phyloP scores from a whole-genome alignment of 164 flowering plant species.

The Hamamelis virginiana region DNA sequence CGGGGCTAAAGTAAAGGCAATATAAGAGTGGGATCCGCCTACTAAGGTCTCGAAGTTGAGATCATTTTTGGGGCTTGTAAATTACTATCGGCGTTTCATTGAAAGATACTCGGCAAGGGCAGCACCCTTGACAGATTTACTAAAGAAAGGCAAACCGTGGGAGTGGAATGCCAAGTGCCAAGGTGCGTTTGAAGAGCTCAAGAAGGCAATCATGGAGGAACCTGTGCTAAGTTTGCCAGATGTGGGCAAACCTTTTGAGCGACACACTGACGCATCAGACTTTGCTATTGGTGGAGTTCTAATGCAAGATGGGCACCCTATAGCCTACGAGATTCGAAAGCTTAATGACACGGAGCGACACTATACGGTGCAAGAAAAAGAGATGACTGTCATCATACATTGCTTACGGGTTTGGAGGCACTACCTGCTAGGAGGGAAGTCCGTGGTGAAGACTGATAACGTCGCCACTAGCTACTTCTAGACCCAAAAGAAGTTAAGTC shows the following conservation, averaged over 20 bases:
- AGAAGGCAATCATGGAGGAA: not conserved
- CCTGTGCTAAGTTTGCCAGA: constrained; percentile 4
- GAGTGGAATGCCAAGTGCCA: not conserved
- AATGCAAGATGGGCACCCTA: not conserved
- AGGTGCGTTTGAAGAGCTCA: constrained; percentile 1
- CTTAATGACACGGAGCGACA: not conserved
- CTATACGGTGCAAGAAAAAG: not conserved
- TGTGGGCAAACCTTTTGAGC: constrained; percentile 8
- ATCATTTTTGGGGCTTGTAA: constrained; percentile 12
- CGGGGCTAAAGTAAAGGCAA: not conserved
- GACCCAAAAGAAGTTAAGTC: not conserved
- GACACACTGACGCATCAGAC: constrained; percentile 10
- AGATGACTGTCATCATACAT: not conserved
- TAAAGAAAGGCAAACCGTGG: constrained; percentile 11
- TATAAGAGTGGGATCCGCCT: constrained; percentile 7
- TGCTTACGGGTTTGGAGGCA: constrained; percentile 1
- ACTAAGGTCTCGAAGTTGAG: constrained; percentile 3
- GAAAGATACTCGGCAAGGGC: not conserved
- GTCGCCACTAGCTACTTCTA: constrained; percentile 8
- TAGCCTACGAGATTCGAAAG: not conserved
- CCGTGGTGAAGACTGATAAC: not conserved
- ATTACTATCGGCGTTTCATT: constrained; percentile 8
- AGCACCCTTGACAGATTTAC: not conserved
- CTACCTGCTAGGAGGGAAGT: not conserved
- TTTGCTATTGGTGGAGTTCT: constrained; percentile 1